These are phyloP conservation scores for Auxenochlorella protothecoides DNA, from an alignment of 139 green algal genomes.

Conservation along the genomic window DNA sequence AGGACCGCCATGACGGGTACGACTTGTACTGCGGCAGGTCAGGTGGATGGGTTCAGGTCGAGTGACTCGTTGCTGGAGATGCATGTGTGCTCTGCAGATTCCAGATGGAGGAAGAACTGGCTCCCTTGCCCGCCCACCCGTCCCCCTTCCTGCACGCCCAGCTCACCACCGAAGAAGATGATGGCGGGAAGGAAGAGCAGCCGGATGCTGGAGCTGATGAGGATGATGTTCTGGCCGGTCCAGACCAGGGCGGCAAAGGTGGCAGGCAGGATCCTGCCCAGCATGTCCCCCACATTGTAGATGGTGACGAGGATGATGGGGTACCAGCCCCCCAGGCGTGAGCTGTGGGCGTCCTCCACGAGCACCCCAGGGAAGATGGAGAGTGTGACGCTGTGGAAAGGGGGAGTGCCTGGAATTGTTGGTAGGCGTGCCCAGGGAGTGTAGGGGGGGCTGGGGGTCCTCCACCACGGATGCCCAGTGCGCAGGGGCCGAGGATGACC, in stretches of 20 bases:
- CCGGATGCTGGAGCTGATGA: no score
- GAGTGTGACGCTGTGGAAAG: conserved; percentile 58
- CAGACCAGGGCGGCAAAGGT: no score
- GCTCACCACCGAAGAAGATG: no score
- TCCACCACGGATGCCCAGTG: not conserved
- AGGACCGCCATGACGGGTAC: no score
- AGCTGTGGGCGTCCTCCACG: conserved; percentile 64
- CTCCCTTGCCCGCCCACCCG: no score
- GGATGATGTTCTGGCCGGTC: not conserved
- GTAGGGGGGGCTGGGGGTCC: not conserved
- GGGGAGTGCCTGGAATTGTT: conserved; percentile 8
- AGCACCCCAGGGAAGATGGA: conserved; percentile 85
- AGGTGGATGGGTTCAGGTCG: no score
- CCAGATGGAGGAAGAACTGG: no score
- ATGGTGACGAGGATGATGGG: conserved; percentile 60
- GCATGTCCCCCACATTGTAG: conserved; percentile 66
- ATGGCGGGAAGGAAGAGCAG: no score
- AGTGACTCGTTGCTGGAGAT: no score
- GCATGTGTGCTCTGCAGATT: no score
- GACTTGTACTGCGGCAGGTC: no score
- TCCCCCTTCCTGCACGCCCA: no score
- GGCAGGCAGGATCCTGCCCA: conserved; percentile 46
- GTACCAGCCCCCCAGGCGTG: conserved; percentile 71
- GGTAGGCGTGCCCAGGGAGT: conserved; percentile 3
- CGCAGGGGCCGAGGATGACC: not conserved